Conservation (phyloP, 176 grass and related monocot species). For the Oryza glumipatula region DNA sequence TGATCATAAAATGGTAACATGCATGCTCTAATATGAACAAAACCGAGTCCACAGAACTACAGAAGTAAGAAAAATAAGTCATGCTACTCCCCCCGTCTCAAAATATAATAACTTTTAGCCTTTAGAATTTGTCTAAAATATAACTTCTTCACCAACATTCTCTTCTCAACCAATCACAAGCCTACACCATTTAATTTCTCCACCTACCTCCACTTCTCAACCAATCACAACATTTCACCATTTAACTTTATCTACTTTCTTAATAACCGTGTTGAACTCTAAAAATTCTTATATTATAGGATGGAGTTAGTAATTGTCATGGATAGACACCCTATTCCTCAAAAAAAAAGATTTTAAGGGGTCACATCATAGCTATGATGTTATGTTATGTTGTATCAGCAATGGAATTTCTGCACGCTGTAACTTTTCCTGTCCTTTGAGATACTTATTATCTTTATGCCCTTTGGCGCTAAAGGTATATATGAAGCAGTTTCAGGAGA, state of each 20-base stretch:
- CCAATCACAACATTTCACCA: no score
- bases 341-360: neutral
- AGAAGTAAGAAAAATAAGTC: neutral
- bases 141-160: no score
- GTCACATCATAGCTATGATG: neutral
- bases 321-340: no score
- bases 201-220: no score
- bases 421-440: conserved; percentile 3
- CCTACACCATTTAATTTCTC: no score
- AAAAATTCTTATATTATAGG: no score
- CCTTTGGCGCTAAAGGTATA: conserved; percentile 74
- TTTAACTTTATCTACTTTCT: no score
- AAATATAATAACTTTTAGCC: no score
- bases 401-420: neutral
- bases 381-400: neutral
- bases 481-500: conserved; percentile 77
- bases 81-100: neutral
- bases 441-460: conserved; percentile 34
- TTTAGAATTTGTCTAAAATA: no score
- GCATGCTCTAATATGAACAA: neutral
- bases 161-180: no score
- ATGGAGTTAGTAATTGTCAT: neutral
- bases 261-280: no score
- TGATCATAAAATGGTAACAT: conserved; percentile 18
- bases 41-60: neutral